Evolutionary conservation across 176 grass and related monocot genomes (phyloP), one percentile per base, ranked within the genome.

Genomic region (Zizania latifolia): DNA sequence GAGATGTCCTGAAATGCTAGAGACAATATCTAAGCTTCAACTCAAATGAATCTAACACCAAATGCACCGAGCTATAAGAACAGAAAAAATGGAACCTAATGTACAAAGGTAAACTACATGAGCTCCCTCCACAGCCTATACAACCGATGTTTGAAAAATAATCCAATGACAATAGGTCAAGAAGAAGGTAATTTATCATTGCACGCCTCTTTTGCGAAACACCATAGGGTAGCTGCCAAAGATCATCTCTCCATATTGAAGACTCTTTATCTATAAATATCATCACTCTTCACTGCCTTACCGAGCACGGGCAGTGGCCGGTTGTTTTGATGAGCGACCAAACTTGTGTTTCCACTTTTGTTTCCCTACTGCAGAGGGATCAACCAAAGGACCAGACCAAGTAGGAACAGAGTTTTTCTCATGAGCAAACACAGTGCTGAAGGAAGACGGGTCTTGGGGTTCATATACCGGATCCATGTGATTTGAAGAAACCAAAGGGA

Each of bases 331-430:
- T 26, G 79, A 87, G 64, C 83, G 59, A 45, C 86, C 83, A 23
- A 62, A 87, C 81, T 88, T 90, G 80, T 93, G 85, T 48, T 87
- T 90, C 68, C 77, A 54, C 67, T 85, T 93, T 62, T 83, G 86
- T 70, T 87, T 89, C 27, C 30, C 81, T 8, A 54, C 87, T 59
- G 78, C 63, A 34, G 84, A 57, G 60, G 84, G 72, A 64, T 94
- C 88, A 28, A 86, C 92, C 85, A 94, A 90, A 68, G 92, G 92
- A 29, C 92, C 92, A 1, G 92, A 94, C 88, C 88, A 90, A 62
- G 88, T 83, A 35, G 85, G 85, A 43, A 82, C 85, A 3, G 58
- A 65, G 3, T 82, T 76, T 83, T 94, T 94, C 72, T 94, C 88
- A 7, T 85, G 85, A 36, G 85, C 54, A 66, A 90, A 94, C n/a